Percentiles rank a stretch among this genome's conserved stretches.
Evolutionary conservation across 306 rosid species (phyloP).

Genomic region (Begonia loranthoides): DNA sequence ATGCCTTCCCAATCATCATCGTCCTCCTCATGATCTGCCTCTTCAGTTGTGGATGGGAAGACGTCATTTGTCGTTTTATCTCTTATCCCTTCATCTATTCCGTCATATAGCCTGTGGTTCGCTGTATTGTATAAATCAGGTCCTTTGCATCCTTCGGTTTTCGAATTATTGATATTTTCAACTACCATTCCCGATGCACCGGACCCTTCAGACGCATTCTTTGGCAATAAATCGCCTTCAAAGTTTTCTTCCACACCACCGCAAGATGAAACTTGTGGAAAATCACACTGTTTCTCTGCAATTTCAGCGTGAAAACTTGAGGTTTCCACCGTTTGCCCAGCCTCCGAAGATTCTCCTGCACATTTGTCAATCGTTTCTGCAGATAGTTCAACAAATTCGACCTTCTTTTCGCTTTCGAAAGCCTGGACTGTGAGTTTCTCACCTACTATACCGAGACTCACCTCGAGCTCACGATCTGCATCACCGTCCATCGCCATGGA

Average conservation of each 20-base stretch:
- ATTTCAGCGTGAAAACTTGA: background rate
- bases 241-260: conserved; percentile 1
- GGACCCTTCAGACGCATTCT: conserved; percentile 2
- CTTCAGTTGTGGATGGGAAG: conserved; percentile 8
- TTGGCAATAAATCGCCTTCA: conserved; percentile 4
- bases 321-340: conserved; percentile 8
- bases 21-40: conserved; percentile 31
- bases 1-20: conserved; percentile 79
- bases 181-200: too few species aligned
- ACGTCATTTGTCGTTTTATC: background rate
- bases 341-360: conserved; percentile 2
- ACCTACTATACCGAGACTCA: conserved; percentile 1
- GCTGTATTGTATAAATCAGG: background rate
- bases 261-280: background rate
- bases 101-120: conserved; percentile 1
- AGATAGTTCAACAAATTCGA: conserved; percentile 11
- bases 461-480: conserved; percentile 1
- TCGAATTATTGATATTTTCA: conserved; percentile 2
- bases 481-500: conserved; percentile 25
- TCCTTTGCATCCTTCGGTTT: background rate
- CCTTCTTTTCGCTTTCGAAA: conserved; percentile 16
- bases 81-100: background rate
- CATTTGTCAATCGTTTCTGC: conserved; percentile 12
- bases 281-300: conserved; percentile 2
- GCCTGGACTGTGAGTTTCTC: conserved; percentile 20